Base-by-base conservation (phyloP, 2,329 filamentous ascomycete species). In the Alternaria sp. region DNA sequence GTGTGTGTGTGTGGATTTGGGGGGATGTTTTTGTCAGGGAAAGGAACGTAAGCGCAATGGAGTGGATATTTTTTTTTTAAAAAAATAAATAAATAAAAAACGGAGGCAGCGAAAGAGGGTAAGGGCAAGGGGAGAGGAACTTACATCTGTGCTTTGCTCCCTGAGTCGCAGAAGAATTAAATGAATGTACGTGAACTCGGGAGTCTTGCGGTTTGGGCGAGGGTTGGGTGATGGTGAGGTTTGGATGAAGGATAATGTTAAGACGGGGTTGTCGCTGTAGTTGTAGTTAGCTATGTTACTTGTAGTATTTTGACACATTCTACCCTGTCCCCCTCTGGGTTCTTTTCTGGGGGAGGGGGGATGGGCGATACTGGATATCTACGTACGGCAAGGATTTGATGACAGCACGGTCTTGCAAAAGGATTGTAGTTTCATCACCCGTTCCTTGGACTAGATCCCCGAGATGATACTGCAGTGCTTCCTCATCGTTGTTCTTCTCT, bases 81-180 rank as follows among this genome's bases (percentile, higher is more conserved):
- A 5, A 13, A 2, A 40, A 14, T 21, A 3, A n/a, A 26, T n/a
- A 11, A 4, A 7, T 4, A 28, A 4, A 14, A 33, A 4, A 7
- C 2, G 11, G 8, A n/a, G 21, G 28, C 6, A 7, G 6, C 13
- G 8, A 17, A 4, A 17, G 13, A 26, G 21, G 17, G 17, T 17
- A 17, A 17, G 17, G 17, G 17, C 17, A 17, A 17, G 17, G 17
- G 17, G 17, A 17, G 17, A 17, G 17, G 17, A 17, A 29, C 54
- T 3, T 56, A 57, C 51, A 77, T 98, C 94, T 1, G 93, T 94
- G 56, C 82, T 83, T 73, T 93, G 84, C 69, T 86, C 84, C 77
- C 89, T 89, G 45, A 98, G 82, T 14, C 94, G 85, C 56, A 97
- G 80, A 39, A 97, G 82, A 14, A 92, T 86, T 65, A 96, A 83